Evolutionary conservation across 768 basidiomycete genomes (phyloP).

Genomic region (Hygrophorus russula): DNA sequence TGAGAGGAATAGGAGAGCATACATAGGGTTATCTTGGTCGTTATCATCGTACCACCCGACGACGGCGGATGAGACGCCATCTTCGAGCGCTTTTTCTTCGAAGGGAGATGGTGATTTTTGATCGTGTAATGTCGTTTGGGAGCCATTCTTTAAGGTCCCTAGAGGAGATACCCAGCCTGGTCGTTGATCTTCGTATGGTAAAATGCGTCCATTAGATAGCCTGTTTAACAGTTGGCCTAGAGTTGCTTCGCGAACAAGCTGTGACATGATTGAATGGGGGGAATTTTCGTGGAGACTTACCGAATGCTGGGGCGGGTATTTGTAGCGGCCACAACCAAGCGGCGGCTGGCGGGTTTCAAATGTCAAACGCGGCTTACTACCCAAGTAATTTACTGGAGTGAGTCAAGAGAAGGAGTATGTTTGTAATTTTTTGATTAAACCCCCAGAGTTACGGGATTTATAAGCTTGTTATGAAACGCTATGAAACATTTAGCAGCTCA

Average conservation of each 20-base stretch:
- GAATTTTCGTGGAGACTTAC: no score
- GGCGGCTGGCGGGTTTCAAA: no score
- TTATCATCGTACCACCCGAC: constrained; percentile 17
- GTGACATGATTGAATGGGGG: neutral
- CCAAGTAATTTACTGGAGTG: no score
- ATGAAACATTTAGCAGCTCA: no score
- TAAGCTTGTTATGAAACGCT: no score
- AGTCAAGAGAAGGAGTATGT: no score
- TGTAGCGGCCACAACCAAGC: no score
- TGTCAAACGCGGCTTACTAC: no score
- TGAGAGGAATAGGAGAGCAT: neutral
- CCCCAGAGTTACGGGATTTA: no score
- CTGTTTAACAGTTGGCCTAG: constrained; percentile 19
- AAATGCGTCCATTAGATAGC: constrained; percentile 11
- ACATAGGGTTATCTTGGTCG: constrained; percentile 18
- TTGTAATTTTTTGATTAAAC: no score
- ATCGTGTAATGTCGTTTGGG: neutral
- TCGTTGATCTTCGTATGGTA: constrained; percentile 13
- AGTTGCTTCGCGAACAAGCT: constrained; percentile 17
- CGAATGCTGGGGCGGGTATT: no score
- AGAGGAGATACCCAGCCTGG: constrained; percentile 8
- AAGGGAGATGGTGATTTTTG: constrained; percentile 1
- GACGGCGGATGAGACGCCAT: constrained; percentile 8
- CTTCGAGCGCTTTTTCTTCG: constrained; percentile 7
- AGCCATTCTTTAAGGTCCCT: neutral